Percentiles rank a stretch among this genome's conserved stretches.
phyloP scores from a whole-genome alignment of 768 basidiomycete species.

The Lactifluus volemus region DNA sequence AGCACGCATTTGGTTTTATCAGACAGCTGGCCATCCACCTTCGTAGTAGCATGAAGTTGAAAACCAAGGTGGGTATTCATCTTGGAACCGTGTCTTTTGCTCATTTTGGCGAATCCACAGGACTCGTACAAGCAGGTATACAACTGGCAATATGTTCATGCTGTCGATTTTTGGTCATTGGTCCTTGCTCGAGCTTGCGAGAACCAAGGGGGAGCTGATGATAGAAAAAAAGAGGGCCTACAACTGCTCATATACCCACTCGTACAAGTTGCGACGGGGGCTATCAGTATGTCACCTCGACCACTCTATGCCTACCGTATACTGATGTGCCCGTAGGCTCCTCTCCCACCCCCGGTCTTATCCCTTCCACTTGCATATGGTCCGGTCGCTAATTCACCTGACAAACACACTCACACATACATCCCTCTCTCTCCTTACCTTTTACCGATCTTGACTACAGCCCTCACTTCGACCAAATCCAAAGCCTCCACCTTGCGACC shows the following conservation, averaged over 20 bases:
- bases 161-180: slow-evolving; percentile 91
- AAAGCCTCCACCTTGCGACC: slow-evolving; percentile 84
- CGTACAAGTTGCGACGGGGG: slow-evolving; percentile 89
- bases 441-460: slow-evolving; percentile 75
- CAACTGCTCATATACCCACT: slow-evolving; percentile 90
- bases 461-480: slow-evolving; percentile 58
- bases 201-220: slow-evolving; percentile 41
- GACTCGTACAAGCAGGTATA: slow-evolving; percentile 93
- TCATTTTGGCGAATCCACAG: slow-evolving; percentile 29
- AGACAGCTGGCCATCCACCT: slow-evolving; percentile 91
- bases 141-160: slow-evolving; percentile 98
- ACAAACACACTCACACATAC: slow-evolving; percentile 74
- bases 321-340: slow-evolving; percentile 42
- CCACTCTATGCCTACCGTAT: neutral
- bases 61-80: slow-evolving; percentile 55
- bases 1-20: slow-evolving; percentile 94
- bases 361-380: slow-evolving; percentile 89
- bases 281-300: slow-evolving; percentile 58
- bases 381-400: slow-evolving; percentile 82
- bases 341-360: slow-evolving; percentile 86
- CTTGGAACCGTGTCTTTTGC: neutral
- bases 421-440: slow-evolving; percentile 83
- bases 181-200: slow-evolving; percentile 81
- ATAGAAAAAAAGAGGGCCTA: slow-evolving; percentile 63
- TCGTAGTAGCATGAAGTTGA: slow-evolving; percentile 82